Evolutionary conservation across 2,329 filamentous ascomycete species (phyloP).

Genomic region (Blastomyces gilchristii): DNA sequence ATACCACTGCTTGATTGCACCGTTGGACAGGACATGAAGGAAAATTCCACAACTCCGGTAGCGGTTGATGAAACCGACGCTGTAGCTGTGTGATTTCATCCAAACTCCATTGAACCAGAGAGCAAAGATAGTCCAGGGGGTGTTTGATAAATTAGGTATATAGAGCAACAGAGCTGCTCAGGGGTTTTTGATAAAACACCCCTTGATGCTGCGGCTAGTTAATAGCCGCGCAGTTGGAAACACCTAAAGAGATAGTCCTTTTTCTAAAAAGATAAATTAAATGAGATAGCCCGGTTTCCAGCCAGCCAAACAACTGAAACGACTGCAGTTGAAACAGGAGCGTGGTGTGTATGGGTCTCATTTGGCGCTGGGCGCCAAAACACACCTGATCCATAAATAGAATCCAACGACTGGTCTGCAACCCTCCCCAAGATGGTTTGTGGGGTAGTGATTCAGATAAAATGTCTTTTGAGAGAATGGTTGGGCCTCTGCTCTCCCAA

Average conservation of each 20-base stretch:
- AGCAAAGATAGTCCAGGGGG: not conserved
- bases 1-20: not conserved
- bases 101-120: not conserved
- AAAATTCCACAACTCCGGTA: not conserved
- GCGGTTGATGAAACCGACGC: constrained; percentile 4
- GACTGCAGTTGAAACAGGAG: not conserved
- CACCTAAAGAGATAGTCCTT: not conserved
- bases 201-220: not conserved
- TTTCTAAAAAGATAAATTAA: not conserved
- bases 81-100: not conserved
- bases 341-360: not conserved
- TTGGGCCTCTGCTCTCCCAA: not conserved
- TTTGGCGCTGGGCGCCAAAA: not conserved
- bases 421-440: not conserved
- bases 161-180: not conserved
- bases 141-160: not conserved
- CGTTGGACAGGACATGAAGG: not conserved
- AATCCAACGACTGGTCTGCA: not conserved
- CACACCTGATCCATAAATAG: not conserved
- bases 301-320: not conserved
- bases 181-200: not conserved
- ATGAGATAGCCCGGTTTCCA: not conserved
- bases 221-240: constrained; percentile 1
- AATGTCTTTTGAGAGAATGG: not conserved
- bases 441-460: not conserved